Evolutionary conservation across 1,284 basidiomycete genomes (phyloP).

Genomic region (Ustilago hordei): DNA sequence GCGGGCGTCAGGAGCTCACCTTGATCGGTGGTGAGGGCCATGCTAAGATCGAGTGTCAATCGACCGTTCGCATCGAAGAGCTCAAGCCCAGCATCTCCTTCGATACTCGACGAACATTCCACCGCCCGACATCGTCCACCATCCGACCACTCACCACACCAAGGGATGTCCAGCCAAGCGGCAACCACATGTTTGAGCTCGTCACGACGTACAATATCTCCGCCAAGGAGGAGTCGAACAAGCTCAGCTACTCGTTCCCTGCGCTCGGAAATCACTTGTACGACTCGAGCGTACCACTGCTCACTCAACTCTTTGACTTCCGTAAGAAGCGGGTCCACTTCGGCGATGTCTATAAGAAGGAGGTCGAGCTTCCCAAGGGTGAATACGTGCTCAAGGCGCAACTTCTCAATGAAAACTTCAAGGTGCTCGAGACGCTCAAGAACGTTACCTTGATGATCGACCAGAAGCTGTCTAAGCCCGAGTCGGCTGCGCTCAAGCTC

Average conservation of each 20-base stretch:
- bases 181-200: conserved; percentile 67
- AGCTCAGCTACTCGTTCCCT: conserved; percentile 62
- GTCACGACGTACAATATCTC: conserved; percentile 66
- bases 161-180: conserved; percentile 66
- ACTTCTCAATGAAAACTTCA: conserved; percentile 59
- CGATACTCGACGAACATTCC: conserved; percentile 64
- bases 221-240: conserved; percentile 61
- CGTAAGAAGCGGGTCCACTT: conserved; percentile 64
- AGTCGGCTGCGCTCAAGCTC: conserved; percentile 61
- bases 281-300: conserved; percentile 66
- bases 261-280: conserved; percentile 66
- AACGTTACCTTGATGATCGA: conserved; percentile 64
- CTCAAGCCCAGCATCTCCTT: conserved; percentile 66
- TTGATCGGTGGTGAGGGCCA: conserved; percentile 67
- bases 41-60: conserved; percentile 61
- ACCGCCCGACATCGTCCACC: conserved; percentile 58
- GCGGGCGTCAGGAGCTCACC: conserved; percentile 61
- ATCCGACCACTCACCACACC: conserved; percentile 61
- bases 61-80: conserved; percentile 65
- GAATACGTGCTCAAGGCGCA: conserved; percentile 68
- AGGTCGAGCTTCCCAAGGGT: conserved; percentile 65
- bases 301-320: conserved; percentile 66
- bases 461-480: conserved; percentile 66
- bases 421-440: conserved; percentile 65
- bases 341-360: conserved; percentile 69